Base-by-base conservation (phyloP, 192 early-diverging fungal genomes). In the Coemansia sp. region DNA sequence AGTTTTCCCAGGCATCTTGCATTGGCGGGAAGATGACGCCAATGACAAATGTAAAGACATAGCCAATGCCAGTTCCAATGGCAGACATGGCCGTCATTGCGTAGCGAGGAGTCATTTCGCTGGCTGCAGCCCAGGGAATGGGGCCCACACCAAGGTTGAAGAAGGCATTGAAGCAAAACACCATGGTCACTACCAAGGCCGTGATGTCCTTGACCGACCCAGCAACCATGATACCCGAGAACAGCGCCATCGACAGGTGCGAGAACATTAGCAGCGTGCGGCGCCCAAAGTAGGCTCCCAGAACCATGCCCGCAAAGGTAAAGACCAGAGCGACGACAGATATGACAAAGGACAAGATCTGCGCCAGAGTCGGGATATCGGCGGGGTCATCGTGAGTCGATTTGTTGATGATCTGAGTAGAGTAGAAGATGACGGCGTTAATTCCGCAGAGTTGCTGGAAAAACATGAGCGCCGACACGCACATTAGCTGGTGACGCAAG, bases 401-500 rank as follows among this genome's bases (percentile, higher is more conserved):
- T 50, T 72, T 56, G 66, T 81, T 81, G 80, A 93, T 88, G 46
- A 93, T 91, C n/a, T 85, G 86, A 7, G 93, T 90, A n/a, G 85
- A 88, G 68, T 93, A 95, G 75, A 88, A 92, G 58, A 92, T 88
- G 37, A 92, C 84, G 11, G 87, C 91, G 68, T 92, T 93, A 68
- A 95, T 92, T 44, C 91, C 93, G 38, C 84, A 86, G 19, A 93
- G 80, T 74, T 95, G 93, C 69, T 95, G 93, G 58, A 84, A 70
- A 18, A 89, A 76, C 72, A 92, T 90, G 9, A 93, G 56, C 3
- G 81, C 67, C 14, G 90, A 70, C 36, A 87, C 86, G 32, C 83
- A 82, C 15, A 91, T 10, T 0, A 92, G 82, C 44, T 88, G 85
- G 36, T 74, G 68, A 8, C 85, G 75, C 55, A 91, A 70, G 37